Base-by-base conservation (phyloP, 139 green algal species). In the Marvania coccoides region DNA sequence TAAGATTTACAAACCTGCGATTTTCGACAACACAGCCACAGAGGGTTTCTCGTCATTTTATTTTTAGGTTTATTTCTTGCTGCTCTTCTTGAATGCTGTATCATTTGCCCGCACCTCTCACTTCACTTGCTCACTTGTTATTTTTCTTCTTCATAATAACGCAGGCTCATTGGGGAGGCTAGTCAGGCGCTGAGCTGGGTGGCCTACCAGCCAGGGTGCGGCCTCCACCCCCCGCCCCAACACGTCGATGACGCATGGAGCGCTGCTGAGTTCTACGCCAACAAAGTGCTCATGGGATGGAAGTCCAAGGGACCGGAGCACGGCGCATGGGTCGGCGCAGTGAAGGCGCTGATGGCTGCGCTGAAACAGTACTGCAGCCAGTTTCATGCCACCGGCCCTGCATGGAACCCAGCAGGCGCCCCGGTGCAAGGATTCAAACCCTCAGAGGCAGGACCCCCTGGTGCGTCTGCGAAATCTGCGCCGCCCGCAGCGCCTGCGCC, bases 201-300 rank as follows among this genome's bases (percentile, higher is more conserved):
- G 26, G 81, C 72, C 0, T 97, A 96, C 79, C 86, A 85, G 2
- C 90, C 86, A 7, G 62, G 67, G 37, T 91, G 76, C 53, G 88
- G 88, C 37, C 81, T 97, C 67, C 74, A 54, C 13, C 55, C 78
- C 13, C 91, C 91, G 4, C 58, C 74, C 0, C 76, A 87, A 73
- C 84, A 91, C 35, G 85, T 97, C 10, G 70, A 83, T 4, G 88
- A 97, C 37, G 65, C 35, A 29, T 91, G 77, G 85, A 76, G 88
- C 15, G 65, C 72, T 13, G 87, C 91, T 3, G 88, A 97, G 66
- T 97, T 97, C 63, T 97, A 81, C 42, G 70, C 85, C 30, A 97
- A 95, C 76, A 97, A 97, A 75, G 70, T 92, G 13, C 74, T 97
- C 8, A 83, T 86, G 70, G 81, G 91, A 69, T 78, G 83, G 63